Evolutionary conservation across 2,329 filamentous ascomycete species (phyloP).

Genomic region (Monosporascus sp.): DNA sequence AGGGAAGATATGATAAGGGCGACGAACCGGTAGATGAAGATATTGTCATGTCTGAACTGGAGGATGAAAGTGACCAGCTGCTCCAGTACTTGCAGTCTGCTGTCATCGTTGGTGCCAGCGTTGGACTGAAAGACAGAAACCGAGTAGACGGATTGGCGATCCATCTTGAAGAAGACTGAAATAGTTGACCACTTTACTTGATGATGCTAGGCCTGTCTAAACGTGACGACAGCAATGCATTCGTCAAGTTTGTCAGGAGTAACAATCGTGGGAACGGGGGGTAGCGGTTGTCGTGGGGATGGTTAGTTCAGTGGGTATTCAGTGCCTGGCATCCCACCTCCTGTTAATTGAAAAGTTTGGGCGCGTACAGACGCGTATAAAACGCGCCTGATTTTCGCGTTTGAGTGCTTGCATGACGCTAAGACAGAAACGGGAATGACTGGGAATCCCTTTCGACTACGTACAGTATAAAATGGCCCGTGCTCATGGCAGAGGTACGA

Average conservation of each 20-base stretch:
- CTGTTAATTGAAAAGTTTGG: neutral
- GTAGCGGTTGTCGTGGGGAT: neutral
- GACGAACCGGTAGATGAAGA: slow-evolving; percentile 82
- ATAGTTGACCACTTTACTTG: too few relatives aligned
- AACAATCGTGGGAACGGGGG: neutral
- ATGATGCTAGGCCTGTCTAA: too few relatives aligned
- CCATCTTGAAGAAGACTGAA: slow-evolving; percentile 50
- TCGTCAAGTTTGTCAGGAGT: neutral
- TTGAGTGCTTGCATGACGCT: neutral
- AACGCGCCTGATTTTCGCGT: neutral
- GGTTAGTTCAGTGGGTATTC: neutral
- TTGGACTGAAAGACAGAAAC: slow-evolving; percentile 72
- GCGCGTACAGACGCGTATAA: neutral
- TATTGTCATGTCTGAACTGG: slow-evolving; percentile 88
- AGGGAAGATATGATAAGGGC: neutral
- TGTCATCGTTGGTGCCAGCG: slow-evolving; percentile 61
- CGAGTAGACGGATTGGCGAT: slow-evolving; percentile 82
- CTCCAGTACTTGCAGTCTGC: slow-evolving; percentile 65
- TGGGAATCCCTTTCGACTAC: too few relatives aligned
- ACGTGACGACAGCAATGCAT: too few relatives aligned
- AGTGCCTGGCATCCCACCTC: neutral
- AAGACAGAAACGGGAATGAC: neutral
- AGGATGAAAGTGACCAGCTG: slow-evolving; percentile 87
- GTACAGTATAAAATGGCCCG: too few relatives aligned
- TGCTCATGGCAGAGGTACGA: too few relatives aligned